Evolutionary conservation across 331 rosid species (phyloP), one percentile per base, ranked within the genome.

Genomic region (Rosa hybrid): DNA sequence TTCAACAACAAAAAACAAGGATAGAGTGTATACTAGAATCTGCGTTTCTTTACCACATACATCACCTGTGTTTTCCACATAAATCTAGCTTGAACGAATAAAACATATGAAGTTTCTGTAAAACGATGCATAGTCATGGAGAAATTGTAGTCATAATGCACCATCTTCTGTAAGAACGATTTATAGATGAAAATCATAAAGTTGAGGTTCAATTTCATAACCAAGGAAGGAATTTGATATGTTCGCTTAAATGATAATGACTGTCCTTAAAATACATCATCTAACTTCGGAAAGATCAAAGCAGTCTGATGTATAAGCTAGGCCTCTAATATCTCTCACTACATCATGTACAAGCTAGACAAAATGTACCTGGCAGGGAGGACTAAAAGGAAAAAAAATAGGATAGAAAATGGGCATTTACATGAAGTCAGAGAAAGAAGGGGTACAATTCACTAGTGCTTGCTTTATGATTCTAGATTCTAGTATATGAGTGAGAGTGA

Each of bases 251-350:
- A 53, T 51, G 25, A 60, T 69, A 53, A 30, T 34, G 11, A 51
- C 48, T 9, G 42, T 75, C 60, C 30, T 69, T 34, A 0, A 70
- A 25, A 38, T 71, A 3, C 64, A 76, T 39, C 50, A 67, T 39
- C 8, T 8, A 39, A 48, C 65, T 41, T 51, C 38, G 69, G 68
- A 59, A 70, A 49, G 70, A 48, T 63, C 77, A 69, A 12, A 16
- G 68, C 62, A 53, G 27, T 21, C 80, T 46, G 54, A 69, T 68
- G 77, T 79, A 86, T 59, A 56, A 51, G 79, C 88, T 77, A 76
- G 23, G 78, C 74, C 85, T 79, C 53, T 59, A 76, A 79, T 51
- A 80, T 76, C 71, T 77, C 87, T 65, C 84, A 53, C 64, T 53
- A 83, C 71, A 77, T 84, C 81, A 85, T 45, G 62, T 18, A 62